These are phyloP conservation scores for Penicillium crustosum DNA, from an alignment of 2,329 filamentous ascomycete genomes.

Conservation along the genomic window DNA sequence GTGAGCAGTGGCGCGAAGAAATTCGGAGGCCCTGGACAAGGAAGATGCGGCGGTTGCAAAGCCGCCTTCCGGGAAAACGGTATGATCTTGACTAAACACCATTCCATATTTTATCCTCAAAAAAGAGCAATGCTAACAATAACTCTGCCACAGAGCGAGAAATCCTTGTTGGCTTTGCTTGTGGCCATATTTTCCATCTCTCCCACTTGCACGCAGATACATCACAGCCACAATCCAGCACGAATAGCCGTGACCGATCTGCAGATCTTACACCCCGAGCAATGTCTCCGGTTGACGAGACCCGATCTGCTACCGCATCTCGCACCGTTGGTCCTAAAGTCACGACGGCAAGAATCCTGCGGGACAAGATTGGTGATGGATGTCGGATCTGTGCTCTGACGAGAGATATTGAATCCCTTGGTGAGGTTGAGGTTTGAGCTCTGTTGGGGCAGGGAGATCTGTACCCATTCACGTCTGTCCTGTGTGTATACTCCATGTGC, in stretches of 20 bases:
- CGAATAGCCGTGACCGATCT: constrained; percentile 21
- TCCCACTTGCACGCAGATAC: constrained; percentile 54
- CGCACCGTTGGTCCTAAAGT: constrained; percentile 79
- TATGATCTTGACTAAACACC: constrained; percentile 18
- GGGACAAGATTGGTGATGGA: constrained; percentile 61
- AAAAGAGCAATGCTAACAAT: not conserved
- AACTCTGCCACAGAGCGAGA: constrained; percentile 47
- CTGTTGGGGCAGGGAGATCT: not conserved
- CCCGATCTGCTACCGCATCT: constrained; percentile 31
- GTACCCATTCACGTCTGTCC: not conserved
- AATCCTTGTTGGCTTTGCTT: constrained; percentile 65
- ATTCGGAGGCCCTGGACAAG: constrained; percentile 16
- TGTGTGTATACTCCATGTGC: constrained; percentile 9
- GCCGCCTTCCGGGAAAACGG: constrained; percentile 41
- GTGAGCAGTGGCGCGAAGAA: constrained; percentile 10
- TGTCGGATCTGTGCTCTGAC: constrained; percentile 42
- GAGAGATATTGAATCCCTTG: constrained; percentile 37
- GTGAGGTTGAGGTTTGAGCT: constrained; percentile 20
- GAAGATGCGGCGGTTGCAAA: constrained; percentile 42
- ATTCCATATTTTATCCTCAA: not conserved
- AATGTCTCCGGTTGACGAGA: constrained; percentile 30
- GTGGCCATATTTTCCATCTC: constrained; percentile 67
- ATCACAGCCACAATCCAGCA: constrained; percentile 20
- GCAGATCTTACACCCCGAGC: constrained; percentile 24
- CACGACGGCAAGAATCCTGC: constrained; percentile 75